Base-by-base conservation (phyloP, 2,329 filamentous ascomycete species). In the Pseudonectria buxi region DNA sequence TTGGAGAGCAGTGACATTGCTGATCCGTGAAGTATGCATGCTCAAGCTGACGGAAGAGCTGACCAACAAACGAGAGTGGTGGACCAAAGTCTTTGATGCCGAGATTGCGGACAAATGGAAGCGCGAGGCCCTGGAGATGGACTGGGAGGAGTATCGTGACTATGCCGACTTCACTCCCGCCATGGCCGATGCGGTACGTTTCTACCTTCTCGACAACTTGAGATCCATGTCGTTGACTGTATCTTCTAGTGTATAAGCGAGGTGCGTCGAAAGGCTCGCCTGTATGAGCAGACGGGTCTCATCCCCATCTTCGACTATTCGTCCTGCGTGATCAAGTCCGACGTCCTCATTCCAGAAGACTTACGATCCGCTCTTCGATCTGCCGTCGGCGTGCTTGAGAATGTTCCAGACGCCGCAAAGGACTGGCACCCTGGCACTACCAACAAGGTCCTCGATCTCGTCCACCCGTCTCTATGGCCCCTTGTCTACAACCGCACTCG, bases 381-480 rank as follows among this genome's bases (percentile, higher is more conserved):
- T n/a, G n/a, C n/a, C n/a, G n/a, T n/a, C n/a, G n/a, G n/a, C n/a
- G n/a, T n/a, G 0, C 60, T 84, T 2, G 69, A 79, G 39, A 52
- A 69, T n/a, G 62, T 71, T 1, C 67, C 69, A 0, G 67, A 70
- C 6, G 32, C 58, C 0, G 32, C 62, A 25, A 68, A 71, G 41
- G 78, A 81, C 53, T 83, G 72, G 68, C 74, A 83, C 53, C 78
- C 78, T 0, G 61, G 68, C 2, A 76, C 72, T 1, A 59, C 75
- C 18, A 55, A 61, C 0, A 69, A 67, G 41, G 76, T 84, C 2
- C 67, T 79, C 1, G 71, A 84, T 49, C 58, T 83, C 2, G 67
- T 83, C 4, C 70, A 83, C 43, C 78, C 79, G 2, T 83, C 76
- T 0, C 60, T 83, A 6, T 83, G 69, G 43, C 77, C 79, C 0